These are phyloP conservation scores for Petunia hybrid DNA, from an alignment of 305 asterid species.

Conservation along the genomic window DNA sequence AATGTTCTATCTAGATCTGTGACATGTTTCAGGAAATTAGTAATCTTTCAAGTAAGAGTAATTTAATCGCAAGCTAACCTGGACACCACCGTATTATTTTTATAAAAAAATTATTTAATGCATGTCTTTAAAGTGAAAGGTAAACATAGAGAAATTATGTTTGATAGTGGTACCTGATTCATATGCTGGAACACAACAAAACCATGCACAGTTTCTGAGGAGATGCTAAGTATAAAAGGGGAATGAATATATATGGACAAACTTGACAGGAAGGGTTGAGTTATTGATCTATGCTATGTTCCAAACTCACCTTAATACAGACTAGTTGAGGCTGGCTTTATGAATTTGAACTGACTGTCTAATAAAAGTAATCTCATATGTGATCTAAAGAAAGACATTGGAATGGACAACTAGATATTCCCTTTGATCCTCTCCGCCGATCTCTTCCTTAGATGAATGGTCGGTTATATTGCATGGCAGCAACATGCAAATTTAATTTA, in stretches of 20 bases:
- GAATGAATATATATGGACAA: neutral
- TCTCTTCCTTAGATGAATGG: neutral
- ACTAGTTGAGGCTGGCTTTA: conserved; percentile 11
- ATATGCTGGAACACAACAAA: conserved; percentile 7
- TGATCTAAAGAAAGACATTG: neutral
- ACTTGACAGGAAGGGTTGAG: neutral
- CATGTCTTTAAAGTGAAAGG: neutral
- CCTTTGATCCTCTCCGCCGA: neutral
- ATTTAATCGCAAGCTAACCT: neutral
- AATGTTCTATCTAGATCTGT: conserved; percentile 72
- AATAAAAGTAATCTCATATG: neutral
- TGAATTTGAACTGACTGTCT: conserved; percentile 1
- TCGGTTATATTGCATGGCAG: neutral
- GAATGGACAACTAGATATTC: neutral
- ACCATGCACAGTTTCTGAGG: neutral
- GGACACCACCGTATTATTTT: too few relatives aligned
- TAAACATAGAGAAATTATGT: neutral
- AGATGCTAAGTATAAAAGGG: conserved; percentile 18
- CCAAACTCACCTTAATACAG: conserved; percentile 4
- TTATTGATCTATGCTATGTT: conserved; percentile 9
- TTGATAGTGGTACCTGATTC: conserved; percentile 14
- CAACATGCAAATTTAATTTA: neutral
- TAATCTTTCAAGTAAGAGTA: neutral
- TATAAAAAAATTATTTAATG: neutral
- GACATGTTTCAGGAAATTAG: conserved; percentile 20